Evolutionary conservation across 805 yeast species (phyloP).

Genomic region (Kluyveromyces lactis): DNA sequence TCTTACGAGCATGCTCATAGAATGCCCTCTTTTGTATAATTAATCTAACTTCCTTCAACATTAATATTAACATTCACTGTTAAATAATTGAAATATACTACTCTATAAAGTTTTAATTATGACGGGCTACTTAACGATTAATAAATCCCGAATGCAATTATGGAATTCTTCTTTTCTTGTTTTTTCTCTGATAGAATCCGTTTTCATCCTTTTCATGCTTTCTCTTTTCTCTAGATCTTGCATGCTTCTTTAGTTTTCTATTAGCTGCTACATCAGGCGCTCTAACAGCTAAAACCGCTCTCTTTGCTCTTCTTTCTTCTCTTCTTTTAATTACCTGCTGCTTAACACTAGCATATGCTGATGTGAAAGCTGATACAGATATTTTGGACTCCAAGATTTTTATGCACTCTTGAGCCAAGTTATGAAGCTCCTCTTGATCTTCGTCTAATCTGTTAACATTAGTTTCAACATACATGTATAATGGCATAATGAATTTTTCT

Average conservation of each 20-base stretch:
- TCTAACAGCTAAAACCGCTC: conserved; percentile 65
- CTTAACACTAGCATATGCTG: conserved; percentile 55
- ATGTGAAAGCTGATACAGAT: conserved; percentile 63
- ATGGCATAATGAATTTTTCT: conserved; percentile 45
- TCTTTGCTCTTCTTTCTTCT: conserved; percentile 64
- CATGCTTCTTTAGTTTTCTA: conserved; percentile 70
- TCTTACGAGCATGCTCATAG: too few species aligned
- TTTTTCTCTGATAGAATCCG: conserved; percentile 64
- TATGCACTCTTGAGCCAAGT: conserved; percentile 56
- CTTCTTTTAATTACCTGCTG: conserved; percentile 53
- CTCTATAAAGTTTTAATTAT: background rate
- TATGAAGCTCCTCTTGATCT: conserved; percentile 43
- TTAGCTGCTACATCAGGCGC: conserved; percentile 80
- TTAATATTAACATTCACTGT: too few species aligned
- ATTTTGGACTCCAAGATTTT: conserved; percentile 57
- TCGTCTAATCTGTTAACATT: conserved; percentile 27
- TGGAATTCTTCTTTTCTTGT: conserved; percentile 32
- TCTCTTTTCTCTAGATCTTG: conserved; percentile 67
- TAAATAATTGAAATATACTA: too few species aligned
- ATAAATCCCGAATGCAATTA: background rate
- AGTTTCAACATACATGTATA: conserved; percentile 40
- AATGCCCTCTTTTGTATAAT: too few species aligned
- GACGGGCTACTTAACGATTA: background rate
- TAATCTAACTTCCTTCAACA: too few species aligned
- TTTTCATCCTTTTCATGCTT: conserved; percentile 65